Percentiles rank a stretch among this genome's conserved stretches.
Conservation (phyloP, 352 stramenopile genomes). For the Globisporangium parvum region DNA sequence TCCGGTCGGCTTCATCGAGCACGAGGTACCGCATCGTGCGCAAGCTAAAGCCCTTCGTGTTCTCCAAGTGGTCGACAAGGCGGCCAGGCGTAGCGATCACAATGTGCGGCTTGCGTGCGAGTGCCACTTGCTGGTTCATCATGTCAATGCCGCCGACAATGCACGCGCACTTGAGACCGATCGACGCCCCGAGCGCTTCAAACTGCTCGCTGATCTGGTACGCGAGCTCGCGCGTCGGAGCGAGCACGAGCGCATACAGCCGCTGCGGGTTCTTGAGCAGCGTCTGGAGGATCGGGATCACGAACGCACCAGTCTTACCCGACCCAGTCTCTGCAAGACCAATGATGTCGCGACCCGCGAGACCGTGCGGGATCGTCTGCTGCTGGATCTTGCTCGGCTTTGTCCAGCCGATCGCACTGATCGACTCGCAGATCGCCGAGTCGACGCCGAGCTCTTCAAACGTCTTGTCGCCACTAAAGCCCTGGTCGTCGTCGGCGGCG, state of each 20-base stretch:
- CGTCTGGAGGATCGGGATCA: conserved; percentile 91
- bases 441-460: conserved; percentile 92
- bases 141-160: conserved; percentile 97
- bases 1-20: conserved; percentile 93
- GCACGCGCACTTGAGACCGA: conserved; percentile 89
- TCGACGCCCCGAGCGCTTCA: conserved; percentile 86
- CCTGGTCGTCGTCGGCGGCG: conserved; percentile 22
- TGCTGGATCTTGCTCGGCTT: conserved; percentile 95
- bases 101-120: conserved; percentile 95
- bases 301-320: conserved; percentile 94
- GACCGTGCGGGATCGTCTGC: conserved; percentile 88
- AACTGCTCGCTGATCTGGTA: conserved; percentile 96
- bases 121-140: conserved; percentile 95
- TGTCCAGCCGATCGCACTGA: conserved; percentile 90
- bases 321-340: conserved; percentile 94
- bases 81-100: conserved; percentile 93
- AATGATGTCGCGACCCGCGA: conserved; percentile 96
- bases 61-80: conserved; percentile 93
- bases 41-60: conserved; percentile 95
- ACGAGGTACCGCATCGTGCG: conserved; percentile 89
- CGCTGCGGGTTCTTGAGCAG: conserved; percentile 89
- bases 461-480: conserved; percentile 63
- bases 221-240: conserved; percentile 92
- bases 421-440: conserved; percentile 88
- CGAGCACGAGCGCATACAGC: conserved; percentile 88